A percentile compares a stretch with the other conserved stretches of the same genome.
These are phyloP conservation scores for Peronospora farinosa DNA, from an alignment of 352 stramenopile species.

Conservation along the genomic window DNA sequence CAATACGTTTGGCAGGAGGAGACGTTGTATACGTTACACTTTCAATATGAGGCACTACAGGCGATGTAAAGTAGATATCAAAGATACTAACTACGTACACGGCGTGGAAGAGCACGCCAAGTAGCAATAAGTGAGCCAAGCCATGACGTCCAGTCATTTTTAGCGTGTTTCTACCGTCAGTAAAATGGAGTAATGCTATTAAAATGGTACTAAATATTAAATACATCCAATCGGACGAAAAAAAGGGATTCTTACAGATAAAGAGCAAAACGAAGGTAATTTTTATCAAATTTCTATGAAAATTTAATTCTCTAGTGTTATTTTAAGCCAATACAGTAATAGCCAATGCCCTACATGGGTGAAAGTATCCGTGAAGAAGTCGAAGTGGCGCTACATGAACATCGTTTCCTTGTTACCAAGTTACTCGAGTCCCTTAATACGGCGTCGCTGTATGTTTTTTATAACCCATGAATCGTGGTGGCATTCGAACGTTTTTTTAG, in stretches of 20 bases:
- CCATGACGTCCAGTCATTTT: constrained; percentile 5
- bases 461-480: neutral
- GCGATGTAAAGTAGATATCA: constrained; percentile 88
- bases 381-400: constrained; percentile 68
- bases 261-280: neutral
- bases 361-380: constrained; percentile 65
- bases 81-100: constrained; percentile 87
- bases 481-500: neutral
- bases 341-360: constrained; percentile 15
- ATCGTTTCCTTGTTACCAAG: constrained; percentile 81
- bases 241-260: too few species aligned
- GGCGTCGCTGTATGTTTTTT: constrained; percentile 41
- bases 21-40: constrained; percentile 36
- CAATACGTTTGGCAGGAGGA: constrained; percentile 53
- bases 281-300: neutral
- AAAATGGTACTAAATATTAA: too few species aligned
- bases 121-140: constrained; percentile 39
- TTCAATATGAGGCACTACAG: constrained; percentile 62
- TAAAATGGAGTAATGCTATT: constrained; percentile 15
- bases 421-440: constrained; percentile 71
- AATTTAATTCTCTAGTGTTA: neutral
- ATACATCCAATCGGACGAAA: too few species aligned
- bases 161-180: constrained; percentile 5
- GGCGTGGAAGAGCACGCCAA: constrained; percentile 74
- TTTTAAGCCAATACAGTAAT: neutral